These are phyloP conservation scores for Lactifluus subvellereus DNA, from an alignment of 768 basidiomycete genomes.

Conservation along the genomic window DNA sequence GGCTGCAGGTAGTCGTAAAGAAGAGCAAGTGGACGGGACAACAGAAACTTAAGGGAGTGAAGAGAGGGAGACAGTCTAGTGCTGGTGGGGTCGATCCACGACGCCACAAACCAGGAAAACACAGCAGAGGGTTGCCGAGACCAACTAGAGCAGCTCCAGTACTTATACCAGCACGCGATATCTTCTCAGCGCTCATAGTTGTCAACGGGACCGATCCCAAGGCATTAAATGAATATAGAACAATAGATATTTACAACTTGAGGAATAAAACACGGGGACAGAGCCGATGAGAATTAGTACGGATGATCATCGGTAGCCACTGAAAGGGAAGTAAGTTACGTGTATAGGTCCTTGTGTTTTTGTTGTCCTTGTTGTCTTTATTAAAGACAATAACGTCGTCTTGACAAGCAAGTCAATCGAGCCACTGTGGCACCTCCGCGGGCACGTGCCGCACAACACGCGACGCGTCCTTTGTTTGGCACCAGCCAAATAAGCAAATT, in stretches of 20 bases:
- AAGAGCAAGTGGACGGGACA: too few relatives aligned
- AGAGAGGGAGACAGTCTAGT: background rate
- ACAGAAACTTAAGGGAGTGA: background rate
- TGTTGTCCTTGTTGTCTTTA: slow-evolving; percentile 7
- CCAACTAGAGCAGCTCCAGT: background rate
- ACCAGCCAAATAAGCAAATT: background rate
- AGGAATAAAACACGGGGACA: background rate
- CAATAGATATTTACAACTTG: slow-evolving; percentile 1
- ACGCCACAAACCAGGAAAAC: slow-evolving; percentile 16
- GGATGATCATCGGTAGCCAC: background rate
- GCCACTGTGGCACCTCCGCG: too few relatives aligned
- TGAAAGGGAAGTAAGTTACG: background rate
- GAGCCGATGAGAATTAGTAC: background rate
- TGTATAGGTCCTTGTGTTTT: slow-evolving; percentile 13
- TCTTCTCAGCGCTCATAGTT: background rate
- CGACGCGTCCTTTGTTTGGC: slow-evolving; percentile 15
- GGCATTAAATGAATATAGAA: background rate
- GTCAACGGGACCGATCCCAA: background rate
- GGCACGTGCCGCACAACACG: background rate
- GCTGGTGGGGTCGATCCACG: slow-evolving; percentile 13
- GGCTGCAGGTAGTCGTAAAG: background rate
- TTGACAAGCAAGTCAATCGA: too few relatives aligned
- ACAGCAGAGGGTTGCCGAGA: background rate
- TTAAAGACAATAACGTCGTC: background rate
- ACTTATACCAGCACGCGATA: slow-evolving; percentile 12